phyloP scores from a whole-genome alignment of 257 asterid genomes.

The Plantago elongata region DNA sequence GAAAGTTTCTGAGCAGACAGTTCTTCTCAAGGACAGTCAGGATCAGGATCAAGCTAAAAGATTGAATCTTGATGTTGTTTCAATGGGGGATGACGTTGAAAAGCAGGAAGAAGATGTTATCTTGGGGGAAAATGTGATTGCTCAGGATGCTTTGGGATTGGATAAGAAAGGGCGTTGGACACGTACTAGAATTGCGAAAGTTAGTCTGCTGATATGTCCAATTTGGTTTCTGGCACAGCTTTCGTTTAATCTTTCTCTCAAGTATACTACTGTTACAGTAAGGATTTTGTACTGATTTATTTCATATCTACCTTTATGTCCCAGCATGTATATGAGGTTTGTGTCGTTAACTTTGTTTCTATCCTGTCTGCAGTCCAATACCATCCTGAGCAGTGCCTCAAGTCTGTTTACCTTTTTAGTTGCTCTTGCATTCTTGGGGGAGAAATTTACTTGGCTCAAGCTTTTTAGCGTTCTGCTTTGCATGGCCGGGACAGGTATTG shows the following conservation, averaged over 20 bases:
- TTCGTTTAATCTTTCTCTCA: constrained; percentile 84
- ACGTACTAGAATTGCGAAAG: constrained; percentile 72
- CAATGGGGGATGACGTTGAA: constrained; percentile 8
- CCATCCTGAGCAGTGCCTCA: constrained; percentile 89
- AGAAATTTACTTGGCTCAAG: constrained; percentile 85
- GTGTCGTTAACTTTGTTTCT: constrained; percentile 19
- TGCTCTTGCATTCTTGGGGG: constrained; percentile 81
- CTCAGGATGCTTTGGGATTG: constrained; percentile 30
- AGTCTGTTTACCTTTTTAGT: constrained; percentile 91
- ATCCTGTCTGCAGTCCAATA: constrained; percentile 61
- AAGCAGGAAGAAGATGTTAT: too few relatives aligned
- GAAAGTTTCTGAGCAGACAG: constrained; percentile 44
- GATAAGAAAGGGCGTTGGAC: constrained; percentile 96
- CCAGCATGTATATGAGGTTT: constrained; percentile 3
- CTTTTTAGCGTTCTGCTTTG: constrained; percentile 81
- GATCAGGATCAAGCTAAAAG: constrained; percentile 22
- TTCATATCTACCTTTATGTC: not conserved
- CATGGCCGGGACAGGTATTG: constrained; percentile 87
- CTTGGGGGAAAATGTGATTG: constrained; percentile 8
- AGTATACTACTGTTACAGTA: constrained; percentile 93
- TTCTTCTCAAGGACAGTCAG: constrained; percentile 52
- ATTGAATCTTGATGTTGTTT: constrained; percentile 18
- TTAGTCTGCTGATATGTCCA: constrained; percentile 84
- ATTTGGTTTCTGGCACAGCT: constrained; percentile 94
- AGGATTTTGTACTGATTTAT: constrained; percentile 23